Evolutionary conservation across 805 yeast genomes (phyloP), one percentile per base, ranked within the genome.

Genomic region (Wickerhamiella alocasiicola): DNA sequence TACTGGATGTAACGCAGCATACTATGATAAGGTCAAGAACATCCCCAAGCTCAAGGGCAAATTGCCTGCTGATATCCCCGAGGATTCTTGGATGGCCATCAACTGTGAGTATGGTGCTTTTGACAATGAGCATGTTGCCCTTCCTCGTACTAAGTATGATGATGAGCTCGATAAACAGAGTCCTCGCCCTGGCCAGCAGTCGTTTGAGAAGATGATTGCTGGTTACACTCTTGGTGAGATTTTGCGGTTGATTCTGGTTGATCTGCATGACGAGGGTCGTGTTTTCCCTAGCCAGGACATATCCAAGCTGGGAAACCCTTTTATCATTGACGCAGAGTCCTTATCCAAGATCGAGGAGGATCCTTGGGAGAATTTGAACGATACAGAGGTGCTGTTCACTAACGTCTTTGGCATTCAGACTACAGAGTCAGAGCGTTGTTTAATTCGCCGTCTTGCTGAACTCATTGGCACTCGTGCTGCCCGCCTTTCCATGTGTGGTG

Each of bases 91-190:
- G 48, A 87, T 88, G 94, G 95, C 95, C 42, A 88, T 88, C 61
- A 88, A 88, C 71, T 85, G 96, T 70, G 98, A 88, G 67, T 88
- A 88, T 66, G 97, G 98, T 56, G 88, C 96, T 5, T 88, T 88
- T 59, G 97, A 88, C 62, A 87, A 84, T 59, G 95, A 84, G 63
- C 93, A 80, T 55, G 44, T 51, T 7, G 72, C 78, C 26, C 71
- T 88, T 53, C 97, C 97, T 57, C 76, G 95, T 66, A 87, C 94
- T 50, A 78, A 78, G 60, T 88, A 76, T 61, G 98, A 88, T 62
- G 57, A 77, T 42, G 69, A 66, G 49, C 78, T 88, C 49, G 97
- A 88, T 62, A 67, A 63, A 21, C 79, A 81, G 56, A 80, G 94
- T 30, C 97, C 97, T 54, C 79, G 95, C 66, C 96, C 96, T 38